Evolutionary conservation across 139 green algal genomes (phyloP).

Genomic region (Coccomyxa sp.): DNA sequence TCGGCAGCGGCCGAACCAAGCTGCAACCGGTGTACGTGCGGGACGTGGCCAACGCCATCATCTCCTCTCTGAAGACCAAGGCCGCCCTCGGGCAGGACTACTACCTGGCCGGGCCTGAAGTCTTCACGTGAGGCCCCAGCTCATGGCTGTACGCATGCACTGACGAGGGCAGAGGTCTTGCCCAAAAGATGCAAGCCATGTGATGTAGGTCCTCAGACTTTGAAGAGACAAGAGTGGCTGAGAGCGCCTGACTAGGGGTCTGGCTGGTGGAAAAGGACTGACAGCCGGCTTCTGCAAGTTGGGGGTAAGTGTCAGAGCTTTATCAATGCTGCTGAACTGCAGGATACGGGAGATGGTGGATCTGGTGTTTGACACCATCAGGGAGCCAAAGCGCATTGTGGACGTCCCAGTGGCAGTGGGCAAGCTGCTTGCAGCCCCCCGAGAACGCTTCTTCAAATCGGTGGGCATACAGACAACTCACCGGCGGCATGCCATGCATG

Average conservation of each 20-base stretch:
- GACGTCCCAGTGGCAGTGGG: conserved; percentile 29
- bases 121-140: conserved; percentile 56
- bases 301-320: not conserved
- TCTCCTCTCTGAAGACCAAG: conserved; percentile 47
- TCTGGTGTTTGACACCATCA: conserved; percentile 39
- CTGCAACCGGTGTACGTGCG: conserved; percentile 66
- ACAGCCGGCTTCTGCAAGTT: no score
- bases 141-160: no score
- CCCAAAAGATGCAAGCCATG: no score
- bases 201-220: conserved; percentile 1
- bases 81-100: conserved; percentile 73
- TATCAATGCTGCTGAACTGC: not conserved
- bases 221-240: not conserved
- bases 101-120: conserved; percentile 83
- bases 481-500: no score
- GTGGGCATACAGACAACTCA: no score
- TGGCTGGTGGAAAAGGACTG: no score
- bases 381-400: conserved; percentile 30
- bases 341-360: conserved; percentile 37
- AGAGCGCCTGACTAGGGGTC: no score
- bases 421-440: conserved; percentile 17
- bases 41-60: conserved; percentile 65
- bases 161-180: no score
- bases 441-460: conserved; percentile 25
- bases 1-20: conserved; percentile 60